Evolutionary conservation across 1,284 basidiomycete species (phyloP).

Genomic region (Leccinum pachyderme): DNA sequence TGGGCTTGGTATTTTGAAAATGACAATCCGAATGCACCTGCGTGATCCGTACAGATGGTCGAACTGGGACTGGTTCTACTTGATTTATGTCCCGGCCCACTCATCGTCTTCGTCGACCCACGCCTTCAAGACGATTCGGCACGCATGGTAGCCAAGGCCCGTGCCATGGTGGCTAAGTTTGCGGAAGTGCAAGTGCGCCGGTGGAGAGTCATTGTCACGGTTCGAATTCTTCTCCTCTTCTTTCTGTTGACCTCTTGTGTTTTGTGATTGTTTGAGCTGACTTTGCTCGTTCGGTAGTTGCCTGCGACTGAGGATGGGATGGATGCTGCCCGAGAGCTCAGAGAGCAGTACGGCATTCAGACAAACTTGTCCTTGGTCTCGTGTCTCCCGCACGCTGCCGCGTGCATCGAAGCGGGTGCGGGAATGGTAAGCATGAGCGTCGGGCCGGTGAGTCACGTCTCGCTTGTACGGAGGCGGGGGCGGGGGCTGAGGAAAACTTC

Average conservation of each 20-base stretch:
- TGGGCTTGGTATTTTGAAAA: not conserved
- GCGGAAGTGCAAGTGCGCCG: constrained; percentile 38
- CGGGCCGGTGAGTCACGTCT: constrained; percentile 40
- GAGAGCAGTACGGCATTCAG: constrained; percentile 38
- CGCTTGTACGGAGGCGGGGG: not conserved
- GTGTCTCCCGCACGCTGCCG: constrained; percentile 49
- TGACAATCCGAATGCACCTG: not conserved
- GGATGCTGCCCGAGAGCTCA: constrained; percentile 44
- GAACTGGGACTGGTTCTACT: constrained; percentile 47
- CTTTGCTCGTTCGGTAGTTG: constrained; percentile 38
- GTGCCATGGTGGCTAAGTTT: constrained; percentile 41
- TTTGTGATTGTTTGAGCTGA: not conserved
- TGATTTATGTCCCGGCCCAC: constrained; percentile 43
- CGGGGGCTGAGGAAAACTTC: not conserved
- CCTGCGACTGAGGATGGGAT: constrained; percentile 57
- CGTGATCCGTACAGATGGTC: constrained; percentile 41
- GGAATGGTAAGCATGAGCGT: constrained; percentile 50
- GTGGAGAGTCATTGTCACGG: constrained; percentile 48
- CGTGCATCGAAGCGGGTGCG: constrained; percentile 51
- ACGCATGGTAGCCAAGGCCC: constrained; percentile 44
- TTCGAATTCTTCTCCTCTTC: not conserved
- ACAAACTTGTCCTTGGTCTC: constrained; percentile 53
- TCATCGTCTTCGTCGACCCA: constrained; percentile 54
- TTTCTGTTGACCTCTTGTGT: not conserved
- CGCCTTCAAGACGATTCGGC: constrained; percentile 34